A percentile compares a stretch with the other conserved stretches of the same genome.
Evolutionary conservation across 352 stramenopile species (phyloP).

Genomic region (Phytophthora gonapodyides): DNA sequence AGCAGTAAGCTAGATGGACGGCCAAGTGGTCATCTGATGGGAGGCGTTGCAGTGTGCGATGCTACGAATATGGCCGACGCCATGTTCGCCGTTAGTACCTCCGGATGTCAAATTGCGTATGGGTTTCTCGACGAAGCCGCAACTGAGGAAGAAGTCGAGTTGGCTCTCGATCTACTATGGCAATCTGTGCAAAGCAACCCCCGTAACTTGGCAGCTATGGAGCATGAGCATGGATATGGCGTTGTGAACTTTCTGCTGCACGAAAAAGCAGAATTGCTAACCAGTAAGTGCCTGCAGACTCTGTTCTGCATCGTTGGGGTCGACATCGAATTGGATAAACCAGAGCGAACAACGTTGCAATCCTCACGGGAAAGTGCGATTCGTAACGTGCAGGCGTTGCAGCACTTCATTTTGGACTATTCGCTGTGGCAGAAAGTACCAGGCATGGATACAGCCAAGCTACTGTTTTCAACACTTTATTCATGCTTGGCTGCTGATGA

Average conservation of each 20-base stretch:
- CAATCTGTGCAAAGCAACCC: conserved; percentile 39
- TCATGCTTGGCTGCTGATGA: conserved; percentile 52
- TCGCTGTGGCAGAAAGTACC: conserved; percentile 64
- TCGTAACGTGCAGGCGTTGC: conserved; percentile 64
- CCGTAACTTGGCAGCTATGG: conserved; percentile 61
- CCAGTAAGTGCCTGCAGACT: conserved; percentile 33
- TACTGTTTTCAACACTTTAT: conserved; percentile 73
- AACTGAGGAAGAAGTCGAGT: conserved; percentile 47
- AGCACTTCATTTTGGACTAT: conserved; percentile 78
- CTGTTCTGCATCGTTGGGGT: conserved; percentile 66
- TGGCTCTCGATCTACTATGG: conserved; percentile 48
- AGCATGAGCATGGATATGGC: conserved; percentile 74
- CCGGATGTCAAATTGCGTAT: conserved; percentile 60
- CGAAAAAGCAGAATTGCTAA: conserved; percentile 56
- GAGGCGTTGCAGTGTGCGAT: conserved; percentile 35
- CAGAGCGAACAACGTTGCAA: conserved; percentile 3
- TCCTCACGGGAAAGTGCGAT: conserved; percentile 46
- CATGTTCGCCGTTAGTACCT: conserved; percentile 51
- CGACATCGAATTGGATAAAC: conserved; percentile 33
- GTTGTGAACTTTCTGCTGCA: conserved; percentile 73
- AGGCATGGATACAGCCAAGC: conserved; percentile 37
- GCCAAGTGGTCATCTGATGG: conserved; percentile 61
- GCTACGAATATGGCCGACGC: conserved; percentile 42
- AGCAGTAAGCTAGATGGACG: conserved; percentile 58
- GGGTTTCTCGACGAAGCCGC: conserved; percentile 51